Conservation (phyloP, 345 rosid genomes). For the Syzygium aqueum region DNA sequence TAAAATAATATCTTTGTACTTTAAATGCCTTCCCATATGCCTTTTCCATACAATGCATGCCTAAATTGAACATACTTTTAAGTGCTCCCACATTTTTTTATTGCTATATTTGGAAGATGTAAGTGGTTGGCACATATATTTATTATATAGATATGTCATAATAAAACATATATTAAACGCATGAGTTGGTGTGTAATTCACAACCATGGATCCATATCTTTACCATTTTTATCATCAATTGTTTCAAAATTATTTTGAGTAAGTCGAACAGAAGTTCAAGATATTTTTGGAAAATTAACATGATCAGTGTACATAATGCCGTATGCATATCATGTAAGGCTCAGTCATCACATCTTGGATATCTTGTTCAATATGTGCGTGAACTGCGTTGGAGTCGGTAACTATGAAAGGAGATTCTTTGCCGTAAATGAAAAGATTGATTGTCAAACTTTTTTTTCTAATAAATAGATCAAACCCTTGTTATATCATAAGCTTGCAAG, state of each 20-base stretch:
- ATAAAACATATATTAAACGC: neutral
- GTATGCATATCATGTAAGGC: too few species aligned
- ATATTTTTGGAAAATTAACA: neutral
- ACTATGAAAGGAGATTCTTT: neutral
- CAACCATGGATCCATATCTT: neutral
- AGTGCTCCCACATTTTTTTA: neutral
- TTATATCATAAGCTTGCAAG: neutral
- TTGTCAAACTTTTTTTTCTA: neutral
- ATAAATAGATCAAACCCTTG: neutral
- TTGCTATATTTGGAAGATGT: neutral
- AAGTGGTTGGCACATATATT: neutral
- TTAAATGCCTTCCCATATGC: neutral
- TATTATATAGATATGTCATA: neutral
- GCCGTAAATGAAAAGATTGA: constrained; percentile 1
- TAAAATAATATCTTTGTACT: neutral
- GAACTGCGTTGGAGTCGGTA: neutral
- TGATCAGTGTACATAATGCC: neutral
- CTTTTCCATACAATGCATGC: neutral
- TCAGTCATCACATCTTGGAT: neutral
- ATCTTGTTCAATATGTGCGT: neutral
- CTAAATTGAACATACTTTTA: neutral
- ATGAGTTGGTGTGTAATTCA: neutral
- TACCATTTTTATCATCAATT: neutral
- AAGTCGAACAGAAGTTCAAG: neutral
- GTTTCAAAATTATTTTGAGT: neutral